These are phyloP conservation scores for Groenewaldozyma salmanticensis DNA, from an alignment of 805 yeast genomes.

Conservation along the genomic window DNA sequence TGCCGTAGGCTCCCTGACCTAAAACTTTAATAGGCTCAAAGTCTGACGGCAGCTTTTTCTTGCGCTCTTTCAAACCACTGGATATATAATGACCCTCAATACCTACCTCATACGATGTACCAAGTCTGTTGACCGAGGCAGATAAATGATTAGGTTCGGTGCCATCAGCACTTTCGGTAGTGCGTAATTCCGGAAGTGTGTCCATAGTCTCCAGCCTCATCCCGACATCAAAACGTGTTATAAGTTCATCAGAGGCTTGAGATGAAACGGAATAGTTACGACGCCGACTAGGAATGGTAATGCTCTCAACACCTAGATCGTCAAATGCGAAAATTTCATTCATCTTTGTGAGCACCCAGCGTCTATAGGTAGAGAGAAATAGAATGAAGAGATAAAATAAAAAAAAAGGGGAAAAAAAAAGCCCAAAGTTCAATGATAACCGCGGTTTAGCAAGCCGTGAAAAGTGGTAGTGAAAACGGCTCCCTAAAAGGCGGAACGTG, in stretches of 20 bases:
- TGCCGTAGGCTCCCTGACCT: slow-evolving; percentile 86
- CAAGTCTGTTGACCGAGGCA: no score
- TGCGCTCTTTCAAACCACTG: slow-evolving; percentile 14
- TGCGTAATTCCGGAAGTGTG: no score
- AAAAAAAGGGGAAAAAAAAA: no score
- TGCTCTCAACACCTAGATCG: slow-evolving; percentile 9
- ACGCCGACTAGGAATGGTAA: not conserved
- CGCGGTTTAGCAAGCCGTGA: no score
- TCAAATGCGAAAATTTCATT: slow-evolving; percentile 22
- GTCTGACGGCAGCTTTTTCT: slow-evolving; percentile 34
- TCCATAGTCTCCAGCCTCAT: no score
- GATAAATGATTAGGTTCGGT: no score
- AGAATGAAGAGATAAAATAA: no score
- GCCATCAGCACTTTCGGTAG: no score
- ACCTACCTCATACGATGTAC: slow-evolving; percentile 42
- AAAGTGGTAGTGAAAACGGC: no score
- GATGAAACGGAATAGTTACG: not conserved
- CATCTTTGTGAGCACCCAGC: slow-evolving; percentile 10
- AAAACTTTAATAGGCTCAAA: slow-evolving; percentile 67
- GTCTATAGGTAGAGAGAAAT: not conserved
- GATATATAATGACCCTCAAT: slow-evolving; percentile 33
- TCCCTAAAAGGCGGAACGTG: no score
- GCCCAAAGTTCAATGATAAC: no score
- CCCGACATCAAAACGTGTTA: not conserved
- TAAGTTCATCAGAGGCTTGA: not conserved